Conservation (phyloP, 208 protist genomes). For the Angomonas ambiguus region DNA sequence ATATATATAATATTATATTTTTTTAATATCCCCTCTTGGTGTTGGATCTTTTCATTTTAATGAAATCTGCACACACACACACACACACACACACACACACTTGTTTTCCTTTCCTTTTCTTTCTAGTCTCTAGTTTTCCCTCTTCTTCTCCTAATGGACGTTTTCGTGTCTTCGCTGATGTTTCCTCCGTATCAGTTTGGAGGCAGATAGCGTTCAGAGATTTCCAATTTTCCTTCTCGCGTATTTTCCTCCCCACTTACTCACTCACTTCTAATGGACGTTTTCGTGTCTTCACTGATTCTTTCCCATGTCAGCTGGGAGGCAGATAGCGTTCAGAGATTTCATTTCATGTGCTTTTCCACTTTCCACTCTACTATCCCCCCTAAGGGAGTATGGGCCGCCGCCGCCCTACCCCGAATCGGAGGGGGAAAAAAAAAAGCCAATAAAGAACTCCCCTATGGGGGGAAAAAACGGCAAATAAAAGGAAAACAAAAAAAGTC, state of each 20-base stretch:
- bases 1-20: too few species aligned
- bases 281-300: slow-evolving; percentile 8
- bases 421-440: not conserved
- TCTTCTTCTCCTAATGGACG: not conserved
- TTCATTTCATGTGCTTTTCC: slow-evolving; percentile 9
- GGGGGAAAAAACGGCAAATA: not conserved
- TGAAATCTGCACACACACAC: too few species aligned
- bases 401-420: too few species aligned
- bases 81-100: too few species aligned
- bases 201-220: slow-evolving; percentile 63
- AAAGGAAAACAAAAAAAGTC: slow-evolving; percentile 30
- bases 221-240: slow-evolving; percentile 48
- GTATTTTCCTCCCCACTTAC: slow-evolving; percentile 32
- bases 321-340: slow-evolving; percentile 62
- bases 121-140: not conserved
- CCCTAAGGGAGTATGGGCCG: too few species aligned
- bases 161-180: slow-evolving; percentile 9
- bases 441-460: not conserved
- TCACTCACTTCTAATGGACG: slow-evolving; percentile 3
- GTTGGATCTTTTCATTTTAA: too few species aligned
- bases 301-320: too few species aligned
- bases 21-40: too few species aligned
- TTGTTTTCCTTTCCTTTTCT: slow-evolving; percentile 6
- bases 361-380: slow-evolving; percentile 9
- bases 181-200: too few species aligned